Evolutionary conservation across 1,139 yeast species (phyloP).

Genomic region (Suhomyces panamericanus): DNA sequence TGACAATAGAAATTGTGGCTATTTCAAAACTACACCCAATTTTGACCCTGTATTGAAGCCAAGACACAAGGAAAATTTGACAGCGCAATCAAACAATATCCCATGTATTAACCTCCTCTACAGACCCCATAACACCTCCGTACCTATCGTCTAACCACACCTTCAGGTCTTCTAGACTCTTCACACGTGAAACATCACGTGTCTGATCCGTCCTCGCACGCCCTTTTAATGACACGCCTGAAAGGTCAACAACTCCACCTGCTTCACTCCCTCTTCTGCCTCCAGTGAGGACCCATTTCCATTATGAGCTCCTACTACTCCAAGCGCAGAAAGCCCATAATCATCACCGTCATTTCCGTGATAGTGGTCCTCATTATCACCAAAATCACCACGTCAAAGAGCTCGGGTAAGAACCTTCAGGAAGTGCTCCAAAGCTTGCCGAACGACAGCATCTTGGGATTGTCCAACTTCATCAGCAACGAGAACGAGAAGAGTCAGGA

Average conservation of each 20-base stretch:
- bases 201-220: not conserved
- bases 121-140: too few species aligned
- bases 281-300: not conserved
- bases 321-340: constrained; percentile 27
- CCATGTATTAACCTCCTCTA: too few species aligned
- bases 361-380: constrained; percentile 23
- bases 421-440: constrained; percentile 38
- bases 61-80: too few species aligned
- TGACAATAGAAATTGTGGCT: too few species aligned
- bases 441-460: constrained; percentile 38
- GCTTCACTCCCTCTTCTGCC: not conserved
- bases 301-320: constrained; percentile 17
- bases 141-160: too few species aligned
- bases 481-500: constrained; percentile 43
- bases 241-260: not conserved
- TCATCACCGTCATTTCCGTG: constrained; percentile 26
- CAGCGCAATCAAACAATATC: too few species aligned
- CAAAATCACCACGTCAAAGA: constrained; percentile 25
- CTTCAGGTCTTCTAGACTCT: too few species aligned
- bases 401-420: constrained; percentile 30
- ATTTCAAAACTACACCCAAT: too few species aligned
- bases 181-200: not conserved
- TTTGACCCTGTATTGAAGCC: too few species aligned
- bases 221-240: not conserved
- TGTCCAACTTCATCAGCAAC: constrained; percentile 33